Evolutionary conservation across 106 monocot species (phyloP), one percentile per base, ranked within the genome.

Genomic region (Apostasia ramifera): DNA sequence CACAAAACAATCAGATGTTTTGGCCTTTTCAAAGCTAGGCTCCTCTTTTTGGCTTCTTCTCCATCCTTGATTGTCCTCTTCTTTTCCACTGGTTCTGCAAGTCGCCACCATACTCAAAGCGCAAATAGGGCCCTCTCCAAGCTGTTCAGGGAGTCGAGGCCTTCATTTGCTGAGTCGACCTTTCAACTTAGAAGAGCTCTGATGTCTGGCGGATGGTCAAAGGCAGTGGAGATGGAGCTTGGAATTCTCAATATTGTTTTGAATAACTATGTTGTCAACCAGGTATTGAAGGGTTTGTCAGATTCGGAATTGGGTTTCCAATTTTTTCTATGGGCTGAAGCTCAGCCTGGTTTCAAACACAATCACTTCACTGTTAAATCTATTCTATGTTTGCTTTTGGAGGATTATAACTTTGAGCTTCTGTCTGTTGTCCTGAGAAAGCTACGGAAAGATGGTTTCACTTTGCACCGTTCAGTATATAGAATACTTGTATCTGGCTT

Each of bases 401-500:
- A 86, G 75, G 74, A 86, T 69, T 75, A 61, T 37, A 86, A 86
- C 70, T 85, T 87, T 80, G 79, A 67, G 49, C 81, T 89, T 41
- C 62, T 92, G 46, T 71, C 85, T 10, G 69, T 83, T n/a, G 43
- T 98, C 74, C 74, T 90, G 53, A 67, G 58, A 66, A 77, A 72
- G 70, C 53, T 86, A 42, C 83, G 68, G 46, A 39, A 39, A n/a
- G 78, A 71, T 37, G 92, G 87, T 3, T 70, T 85, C 71, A 49
- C 72, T 3, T 51, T 79, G 60, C 86, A 89, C 69, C 86, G 81
- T 12, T 86, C 86, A 10, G 5, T 92, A 39, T 92, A 89, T 70
- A 77, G 92, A 53, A 70, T 87, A 53, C 82, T 92, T 56, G 81
- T 98, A 62, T 78, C 87, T 3, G 92, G 92, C 42, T 98, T 89